phyloP scores from a whole-genome alignment of 129 eudicot genomes.

The Centrapalus pauciflorus region DNA sequence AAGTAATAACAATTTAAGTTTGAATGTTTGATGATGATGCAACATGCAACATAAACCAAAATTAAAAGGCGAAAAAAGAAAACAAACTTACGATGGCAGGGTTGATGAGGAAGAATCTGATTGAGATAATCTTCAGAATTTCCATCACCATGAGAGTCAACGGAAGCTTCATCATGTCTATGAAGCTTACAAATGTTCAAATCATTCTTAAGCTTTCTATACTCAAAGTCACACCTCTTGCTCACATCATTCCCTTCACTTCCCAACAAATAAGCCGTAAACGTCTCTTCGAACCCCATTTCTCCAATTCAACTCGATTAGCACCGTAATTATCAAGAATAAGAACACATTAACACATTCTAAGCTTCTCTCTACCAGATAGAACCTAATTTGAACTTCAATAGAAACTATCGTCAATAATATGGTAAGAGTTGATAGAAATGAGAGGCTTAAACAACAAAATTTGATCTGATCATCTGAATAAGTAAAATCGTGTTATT shows the following conservation, averaged over 20 bases:
- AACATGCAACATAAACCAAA: too few relatives aligned
- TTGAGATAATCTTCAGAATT: slow-evolving; percentile 1
- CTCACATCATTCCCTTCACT: slow-evolving; percentile 26
- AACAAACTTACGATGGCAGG: slow-evolving; percentile 32
- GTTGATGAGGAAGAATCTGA: slow-evolving; percentile 14
- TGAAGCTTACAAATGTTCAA: slow-evolving; percentile 34
- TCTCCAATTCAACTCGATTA: background rate
- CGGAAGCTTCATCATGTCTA: slow-evolving; percentile 8
- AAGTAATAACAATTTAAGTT: background rate
- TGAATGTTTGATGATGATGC: background rate
- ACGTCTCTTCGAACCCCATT: slow-evolving; percentile 49
- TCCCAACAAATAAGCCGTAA: slow-evolving; percentile 32
- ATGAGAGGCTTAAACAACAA: background rate
- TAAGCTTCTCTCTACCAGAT: background rate
- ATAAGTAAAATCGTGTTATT: background rate
- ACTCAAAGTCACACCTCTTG: slow-evolving; percentile 36
- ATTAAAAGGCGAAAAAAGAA: background rate
- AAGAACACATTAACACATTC: background rate
- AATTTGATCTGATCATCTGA: background rate
- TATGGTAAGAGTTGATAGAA: background rate
- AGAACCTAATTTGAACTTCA: background rate
- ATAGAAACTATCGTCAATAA: background rate
- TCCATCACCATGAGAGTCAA: background rate
- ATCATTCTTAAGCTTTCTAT: slow-evolving; percentile 44
- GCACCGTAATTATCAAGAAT: background rate